Percentiles rank a stretch among this genome's conserved stretches.
Evolutionary conservation across 768 basidiomycete species (phyloP).

Genomic region (Kwoniella newhampshirensis): DNA sequence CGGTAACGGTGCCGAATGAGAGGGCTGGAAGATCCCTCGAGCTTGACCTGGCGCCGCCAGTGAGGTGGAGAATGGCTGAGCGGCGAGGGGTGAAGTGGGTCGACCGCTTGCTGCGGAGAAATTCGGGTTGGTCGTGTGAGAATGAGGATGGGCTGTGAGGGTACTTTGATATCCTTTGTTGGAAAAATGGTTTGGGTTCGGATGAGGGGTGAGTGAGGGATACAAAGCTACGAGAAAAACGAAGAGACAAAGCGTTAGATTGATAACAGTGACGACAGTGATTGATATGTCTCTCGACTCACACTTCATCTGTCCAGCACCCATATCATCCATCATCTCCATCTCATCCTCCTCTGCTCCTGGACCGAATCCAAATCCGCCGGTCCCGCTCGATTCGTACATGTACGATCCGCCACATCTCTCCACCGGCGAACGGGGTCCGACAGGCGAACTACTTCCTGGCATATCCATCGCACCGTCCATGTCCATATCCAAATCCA

Average conservation of each 20-base stretch:
- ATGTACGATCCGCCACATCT: constrained; percentile 11
- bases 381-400: constrained; percentile 29
- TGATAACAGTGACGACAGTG: no score
- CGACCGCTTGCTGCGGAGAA: neutral
- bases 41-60: constrained; percentile 26
- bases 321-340: constrained; percentile 20
- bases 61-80: constrained; percentile 43
- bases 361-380: constrained; percentile 46
- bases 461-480: constrained; percentile 31
- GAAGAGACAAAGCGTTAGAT: no score
- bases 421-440: constrained; percentile 4
- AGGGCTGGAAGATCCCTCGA: constrained; percentile 40
- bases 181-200: constrained; percentile 46
- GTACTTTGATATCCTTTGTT: constrained; percentile 21
- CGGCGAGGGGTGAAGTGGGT: constrained; percentile 34
- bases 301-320: constrained; percentile 16
- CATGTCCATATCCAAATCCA: constrained; percentile 21
- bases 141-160: constrained; percentile 7
- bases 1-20: constrained; percentile 24
- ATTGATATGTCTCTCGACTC: neutral
- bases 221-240: neutral
- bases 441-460: constrained; percentile 1
- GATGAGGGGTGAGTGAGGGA: constrained; percentile 40
- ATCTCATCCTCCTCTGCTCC: constrained; percentile 46
- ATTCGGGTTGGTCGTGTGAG: neutral